These are phyloP conservation scores for Skeletonema costatum DNA, from an alignment of 108 stramenopile genomes.

Conservation along the genomic window DNA sequence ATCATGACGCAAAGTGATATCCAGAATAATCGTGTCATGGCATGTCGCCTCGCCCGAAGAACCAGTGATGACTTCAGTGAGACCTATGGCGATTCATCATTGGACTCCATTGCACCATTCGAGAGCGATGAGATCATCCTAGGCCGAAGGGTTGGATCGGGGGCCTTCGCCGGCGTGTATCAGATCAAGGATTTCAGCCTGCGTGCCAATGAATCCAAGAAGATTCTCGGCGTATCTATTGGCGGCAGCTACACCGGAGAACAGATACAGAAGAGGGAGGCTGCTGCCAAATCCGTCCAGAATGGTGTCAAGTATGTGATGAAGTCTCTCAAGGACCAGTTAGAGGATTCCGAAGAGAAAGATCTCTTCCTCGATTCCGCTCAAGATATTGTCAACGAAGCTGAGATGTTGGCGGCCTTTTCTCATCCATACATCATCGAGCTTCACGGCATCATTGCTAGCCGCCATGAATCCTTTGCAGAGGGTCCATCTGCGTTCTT, in stretches of 20 bases:
- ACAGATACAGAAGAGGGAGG: background rate
- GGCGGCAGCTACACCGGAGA: background rate
- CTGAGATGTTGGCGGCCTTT: background rate
- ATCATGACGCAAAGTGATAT: too few relatives aligned
- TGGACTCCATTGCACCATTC: background rate
- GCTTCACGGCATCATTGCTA: slow-evolving; percentile 2
- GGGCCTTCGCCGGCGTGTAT: background rate
- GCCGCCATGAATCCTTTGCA: background rate
- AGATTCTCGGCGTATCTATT: too few relatives aligned
- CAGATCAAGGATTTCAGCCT: background rate
- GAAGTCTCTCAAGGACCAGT: background rate
- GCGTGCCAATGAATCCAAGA: background rate
- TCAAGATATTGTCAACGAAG: background rate
- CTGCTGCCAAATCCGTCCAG: background rate
- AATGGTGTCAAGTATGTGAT: background rate
- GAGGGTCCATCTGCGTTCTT: slow-evolving; percentile 54
- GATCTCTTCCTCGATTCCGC: slow-evolving; percentile 16
- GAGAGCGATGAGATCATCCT: background rate
- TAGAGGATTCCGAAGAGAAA: background rate
- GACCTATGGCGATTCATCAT: background rate
- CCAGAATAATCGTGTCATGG: too few relatives aligned
- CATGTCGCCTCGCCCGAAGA: background rate
- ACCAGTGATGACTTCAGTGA: background rate
- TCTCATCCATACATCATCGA: background rate
- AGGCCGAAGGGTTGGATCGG: background rate